Evolutionary conservation across 768 basidiomycete genomes (phyloP).

Genomic region (Leccinellum albellum): DNA sequence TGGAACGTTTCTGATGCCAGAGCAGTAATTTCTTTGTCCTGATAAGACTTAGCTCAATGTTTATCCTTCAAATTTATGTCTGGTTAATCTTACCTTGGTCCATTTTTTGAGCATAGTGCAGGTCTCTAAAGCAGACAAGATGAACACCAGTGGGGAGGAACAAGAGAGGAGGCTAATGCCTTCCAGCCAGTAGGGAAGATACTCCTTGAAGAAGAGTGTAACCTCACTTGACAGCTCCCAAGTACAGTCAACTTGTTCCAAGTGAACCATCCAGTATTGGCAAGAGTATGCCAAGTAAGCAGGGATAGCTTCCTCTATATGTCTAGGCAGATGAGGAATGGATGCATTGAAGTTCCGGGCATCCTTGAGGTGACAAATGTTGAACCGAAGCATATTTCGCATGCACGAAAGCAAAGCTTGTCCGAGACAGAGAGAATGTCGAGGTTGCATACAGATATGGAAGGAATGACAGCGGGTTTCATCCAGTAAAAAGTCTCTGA

Average conservation of each 20-base stretch:
- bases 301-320: background rate
- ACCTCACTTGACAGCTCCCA: background rate
- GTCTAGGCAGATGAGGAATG: background rate
- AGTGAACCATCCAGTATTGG: background rate
- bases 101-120: background rate
- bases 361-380: background rate
- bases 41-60: background rate
- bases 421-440: background rate
- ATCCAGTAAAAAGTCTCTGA: background rate
- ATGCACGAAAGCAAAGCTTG: background rate
- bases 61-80: background rate
- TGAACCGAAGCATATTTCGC: background rate
- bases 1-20: constrained; percentile 4
- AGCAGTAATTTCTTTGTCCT: background rate
- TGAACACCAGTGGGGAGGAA: background rate
- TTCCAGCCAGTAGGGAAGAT: background rate
- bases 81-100: background rate
- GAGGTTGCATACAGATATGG: background rate
- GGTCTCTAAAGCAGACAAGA: background rate
- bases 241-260: background rate
- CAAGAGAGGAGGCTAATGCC: background rate
- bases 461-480: background rate
- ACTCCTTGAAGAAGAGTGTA: background rate
- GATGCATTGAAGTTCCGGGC: background rate
- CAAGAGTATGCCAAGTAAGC: background rate